Percentiles rank a stretch among this genome's conserved stretches.
phyloP scores from a whole-genome alignment of 1,284 basidiomycete species.

The Erythrobasidium hasegawianum region DNA sequence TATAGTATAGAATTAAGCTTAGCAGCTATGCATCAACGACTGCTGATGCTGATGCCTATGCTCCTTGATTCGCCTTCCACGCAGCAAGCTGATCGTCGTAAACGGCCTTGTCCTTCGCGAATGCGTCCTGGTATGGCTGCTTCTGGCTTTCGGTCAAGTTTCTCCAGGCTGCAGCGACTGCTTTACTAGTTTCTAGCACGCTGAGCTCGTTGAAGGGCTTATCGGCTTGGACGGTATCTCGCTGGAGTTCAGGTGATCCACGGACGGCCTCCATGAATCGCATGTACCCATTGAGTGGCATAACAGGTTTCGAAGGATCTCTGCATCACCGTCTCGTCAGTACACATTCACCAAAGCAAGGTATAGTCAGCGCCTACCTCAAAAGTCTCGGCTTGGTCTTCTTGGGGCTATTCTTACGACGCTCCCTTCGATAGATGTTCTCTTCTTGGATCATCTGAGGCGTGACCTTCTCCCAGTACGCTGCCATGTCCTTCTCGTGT shows the following conservation, averaged over 20 bases:
- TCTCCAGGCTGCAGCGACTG: conserved; percentile 33
- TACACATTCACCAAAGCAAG: too few species aligned
- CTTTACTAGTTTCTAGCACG: conserved; percentile 8
- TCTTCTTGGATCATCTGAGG: conserved; percentile 49
- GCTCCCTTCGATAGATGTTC: conserved; percentile 47
- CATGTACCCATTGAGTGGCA: conserved; percentile 49
- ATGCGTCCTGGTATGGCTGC: conserved; percentile 19
- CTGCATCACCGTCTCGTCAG: too few species aligned
- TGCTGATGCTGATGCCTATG: not conserved
- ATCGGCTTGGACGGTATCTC: not conserved
- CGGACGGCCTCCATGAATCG: conserved; percentile 40
- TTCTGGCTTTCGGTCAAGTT: conserved; percentile 26
- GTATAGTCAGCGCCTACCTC: too few species aligned
- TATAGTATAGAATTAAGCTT: too few species aligned
- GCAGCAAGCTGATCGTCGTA: conserved; percentile 14
- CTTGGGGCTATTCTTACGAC: conserved; percentile 48
- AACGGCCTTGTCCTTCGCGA: conserved; percentile 13
- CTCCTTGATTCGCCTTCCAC: conserved; percentile 21
- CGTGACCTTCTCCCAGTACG: conserved; percentile 46
- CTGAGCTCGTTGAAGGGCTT: not conserved
- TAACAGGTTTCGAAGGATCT: conserved; percentile 49
- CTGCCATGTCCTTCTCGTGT: conserved; percentile 47
- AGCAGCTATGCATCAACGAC: too few species aligned
- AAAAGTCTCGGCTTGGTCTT: conserved; percentile 36
- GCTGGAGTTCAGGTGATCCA: conserved; percentile 6